Conservation (phyloP, 164 flowering plant genomes). For the Nelumbo lutea region DNA sequence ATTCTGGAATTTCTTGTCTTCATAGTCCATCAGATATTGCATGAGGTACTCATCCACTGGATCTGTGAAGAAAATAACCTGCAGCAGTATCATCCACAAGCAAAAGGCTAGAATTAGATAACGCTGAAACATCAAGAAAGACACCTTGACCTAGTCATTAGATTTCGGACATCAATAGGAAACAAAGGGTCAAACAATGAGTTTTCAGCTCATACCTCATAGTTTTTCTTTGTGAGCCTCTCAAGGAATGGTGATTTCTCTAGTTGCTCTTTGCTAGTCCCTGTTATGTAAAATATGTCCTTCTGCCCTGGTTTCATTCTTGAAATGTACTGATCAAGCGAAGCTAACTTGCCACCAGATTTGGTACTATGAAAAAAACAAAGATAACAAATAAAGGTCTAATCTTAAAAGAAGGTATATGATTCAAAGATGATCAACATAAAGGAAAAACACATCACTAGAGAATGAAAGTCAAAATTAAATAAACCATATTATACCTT, state of each 20-base stretch:
- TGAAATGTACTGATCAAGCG: slow-evolving; percentile 88
- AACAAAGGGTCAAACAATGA: not conserved
- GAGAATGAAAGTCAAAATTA: not conserved
- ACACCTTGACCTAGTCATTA: too few relatives aligned
- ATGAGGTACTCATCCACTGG: slow-evolving; percentile 96
- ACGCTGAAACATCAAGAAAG: too few relatives aligned
- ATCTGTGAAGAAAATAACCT: slow-evolving; percentile 98
- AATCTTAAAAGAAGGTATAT: not conserved
- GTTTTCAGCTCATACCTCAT: slow-evolving; percentile 50
- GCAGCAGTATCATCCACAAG: slow-evolving; percentile 13
- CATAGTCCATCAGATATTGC: slow-evolving; percentile 97
- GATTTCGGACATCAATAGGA: not conserved
- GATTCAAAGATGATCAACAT: not conserved
- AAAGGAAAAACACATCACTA: not conserved
- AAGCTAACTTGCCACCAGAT: slow-evolving; percentile 79
- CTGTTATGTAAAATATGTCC: slow-evolving; percentile 94
- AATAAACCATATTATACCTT: slow-evolving; percentile 38
- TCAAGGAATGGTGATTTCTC: slow-evolving; percentile 99
- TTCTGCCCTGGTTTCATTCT: slow-evolving; percentile 95
- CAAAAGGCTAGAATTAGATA: not conserved
- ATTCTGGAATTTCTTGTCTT: slow-evolving; percentile 92
- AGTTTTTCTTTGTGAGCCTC: slow-evolving; percentile 82
- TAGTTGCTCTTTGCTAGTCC: slow-evolving; percentile 85
- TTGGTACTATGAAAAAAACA: slow-evolving; percentile 51
- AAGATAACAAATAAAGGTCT: not conserved